Percentiles rank a stretch among this genome's conserved stretches.
These are phyloP conservation scores for Clavaria fumosa DNA, from an alignment of 768 basidiomycete genomes.

Conservation along the genomic window DNA sequence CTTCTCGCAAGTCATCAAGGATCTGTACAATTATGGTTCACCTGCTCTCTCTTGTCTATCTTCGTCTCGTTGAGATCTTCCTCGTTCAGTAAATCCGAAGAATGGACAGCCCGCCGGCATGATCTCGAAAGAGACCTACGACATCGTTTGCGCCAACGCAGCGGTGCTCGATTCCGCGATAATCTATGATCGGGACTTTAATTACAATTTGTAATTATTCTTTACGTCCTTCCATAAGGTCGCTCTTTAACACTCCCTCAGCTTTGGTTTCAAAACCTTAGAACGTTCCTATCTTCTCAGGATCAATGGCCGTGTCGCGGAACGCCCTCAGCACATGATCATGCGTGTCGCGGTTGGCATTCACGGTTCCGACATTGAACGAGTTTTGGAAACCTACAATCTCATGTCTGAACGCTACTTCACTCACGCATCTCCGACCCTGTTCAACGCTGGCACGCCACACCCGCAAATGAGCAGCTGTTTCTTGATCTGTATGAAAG, in stretches of 20 bases:
- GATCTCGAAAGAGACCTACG: constrained; percentile 82
- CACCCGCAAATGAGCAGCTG: constrained; percentile 91
- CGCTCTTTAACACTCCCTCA: constrained; percentile 14
- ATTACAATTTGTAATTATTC: constrained; percentile 72
- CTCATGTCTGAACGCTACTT: constrained; percentile 98
- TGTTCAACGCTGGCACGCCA: constrained; percentile 97
- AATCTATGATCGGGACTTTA: constrained; percentile 97
- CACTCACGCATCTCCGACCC: constrained; percentile 93
- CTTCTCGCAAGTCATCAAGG: constrained; percentile 84
- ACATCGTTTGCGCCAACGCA: constrained; percentile 67
- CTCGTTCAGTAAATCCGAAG: constrained; percentile 74
- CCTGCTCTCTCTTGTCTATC: constrained; percentile 13
- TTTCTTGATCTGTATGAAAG: constrained; percentile 97
- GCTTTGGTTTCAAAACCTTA: constrained; percentile 99
- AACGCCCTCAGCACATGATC: constrained; percentile 97
- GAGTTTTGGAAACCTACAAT: constrained; percentile 82
- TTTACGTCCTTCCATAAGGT: not conserved
- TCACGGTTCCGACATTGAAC: constrained; percentile 79
- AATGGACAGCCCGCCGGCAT: constrained; percentile 75
- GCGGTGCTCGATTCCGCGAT: constrained; percentile 81
- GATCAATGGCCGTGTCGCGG: constrained; percentile 86
- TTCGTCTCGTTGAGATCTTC: not conserved
- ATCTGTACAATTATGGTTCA: constrained; percentile 79
- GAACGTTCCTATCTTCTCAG: constrained; percentile 95
- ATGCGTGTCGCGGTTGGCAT: constrained; percentile 99